Evolutionary conservation across 371 early-diverging fungal species (phyloP).

Genomic region (Syncephalastrum racemosum): DNA sequence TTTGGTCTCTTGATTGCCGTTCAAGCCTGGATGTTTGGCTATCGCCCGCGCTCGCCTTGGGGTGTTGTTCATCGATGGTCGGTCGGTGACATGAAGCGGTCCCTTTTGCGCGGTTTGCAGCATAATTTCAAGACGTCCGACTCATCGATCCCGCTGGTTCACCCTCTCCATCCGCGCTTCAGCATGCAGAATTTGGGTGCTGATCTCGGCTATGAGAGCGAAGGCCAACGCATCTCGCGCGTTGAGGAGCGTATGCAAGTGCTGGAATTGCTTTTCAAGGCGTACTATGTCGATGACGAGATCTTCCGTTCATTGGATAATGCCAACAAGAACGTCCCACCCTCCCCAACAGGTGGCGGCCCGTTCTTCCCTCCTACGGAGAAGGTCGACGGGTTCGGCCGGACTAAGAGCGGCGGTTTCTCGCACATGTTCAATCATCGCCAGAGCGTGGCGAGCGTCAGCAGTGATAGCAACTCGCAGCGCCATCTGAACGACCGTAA

Average conservation of each 20-base stretch:
- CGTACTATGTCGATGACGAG: constrained; percentile 44
- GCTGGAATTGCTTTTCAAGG: constrained; percentile 34
- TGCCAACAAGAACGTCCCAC: constrained; percentile 19
- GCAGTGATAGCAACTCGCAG: constrained; percentile 27
- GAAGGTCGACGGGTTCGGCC: constrained; percentile 3
- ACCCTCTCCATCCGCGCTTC: constrained; percentile 48
- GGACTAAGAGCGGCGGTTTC: constrained; percentile 32
- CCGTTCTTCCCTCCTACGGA: constrained; percentile 11
- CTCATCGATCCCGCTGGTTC: constrained; percentile 45
- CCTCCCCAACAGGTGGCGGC: constrained; percentile 4
- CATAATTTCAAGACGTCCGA: constrained; percentile 39
- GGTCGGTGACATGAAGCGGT: constrained; percentile 44
- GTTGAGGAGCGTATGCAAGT: constrained; percentile 37
- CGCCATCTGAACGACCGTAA: constrained; percentile 9
- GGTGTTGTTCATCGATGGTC: constrained; percentile 54
- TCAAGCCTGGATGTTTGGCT: constrained; percentile 53
- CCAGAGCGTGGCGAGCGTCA: constrained; percentile 39
- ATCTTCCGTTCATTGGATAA: constrained; percentile 44
- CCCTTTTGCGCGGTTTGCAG: constrained; percentile 38
- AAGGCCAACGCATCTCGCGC: constrained; percentile 18
- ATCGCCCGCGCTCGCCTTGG: constrained; percentile 50
- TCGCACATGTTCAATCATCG: constrained; percentile 49
- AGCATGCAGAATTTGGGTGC: constrained; percentile 24
- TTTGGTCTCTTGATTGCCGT: constrained; percentile 45
- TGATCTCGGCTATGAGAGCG: constrained; percentile 22